A percentile compares a stretch with the other conserved stretches of the same genome.
phyloP scores from a whole-genome alignment of 2,329 filamentous ascomycete genomes.

The Colletotrichum higginsianum region DNA sequence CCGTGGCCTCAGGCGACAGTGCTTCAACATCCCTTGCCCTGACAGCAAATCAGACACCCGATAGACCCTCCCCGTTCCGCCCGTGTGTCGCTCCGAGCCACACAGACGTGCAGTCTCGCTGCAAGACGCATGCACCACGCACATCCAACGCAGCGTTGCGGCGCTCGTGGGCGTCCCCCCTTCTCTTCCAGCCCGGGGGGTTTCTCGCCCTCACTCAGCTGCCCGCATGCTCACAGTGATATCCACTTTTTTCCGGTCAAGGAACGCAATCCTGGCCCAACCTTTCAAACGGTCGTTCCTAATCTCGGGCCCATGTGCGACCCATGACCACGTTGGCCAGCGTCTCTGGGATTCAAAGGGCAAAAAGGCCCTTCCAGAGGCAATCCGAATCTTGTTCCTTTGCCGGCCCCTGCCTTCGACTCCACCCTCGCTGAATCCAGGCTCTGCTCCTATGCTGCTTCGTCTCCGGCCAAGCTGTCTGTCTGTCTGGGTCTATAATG shows the following conservation, averaged over 20 bases:
- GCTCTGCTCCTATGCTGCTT: constrained; percentile 25
- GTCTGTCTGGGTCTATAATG: background rate
- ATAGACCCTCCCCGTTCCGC: constrained; percentile 32
- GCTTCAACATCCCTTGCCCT: constrained; percentile 26
- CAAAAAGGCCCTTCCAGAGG: constrained; percentile 18
- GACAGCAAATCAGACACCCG: constrained; percentile 32
- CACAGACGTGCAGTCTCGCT: constrained; percentile 34
- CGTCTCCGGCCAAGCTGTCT: constrained; percentile 15
- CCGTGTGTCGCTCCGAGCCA: constrained; percentile 41
- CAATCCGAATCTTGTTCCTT: constrained; percentile 32
- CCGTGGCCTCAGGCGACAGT: constrained; percentile 37
- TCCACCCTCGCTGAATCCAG: constrained; percentile 31
- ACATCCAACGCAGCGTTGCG: constrained; percentile 40
- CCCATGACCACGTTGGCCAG: constrained; percentile 42
- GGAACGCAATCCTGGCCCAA: constrained; percentile 24
- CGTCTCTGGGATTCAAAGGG: constrained; percentile 33
- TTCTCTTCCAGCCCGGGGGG: constrained; percentile 9
- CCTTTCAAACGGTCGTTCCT: constrained; percentile 42
- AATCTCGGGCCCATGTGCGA: constrained; percentile 42
- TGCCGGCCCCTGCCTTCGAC: constrained; percentile 10
- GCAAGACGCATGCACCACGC: constrained; percentile 31
- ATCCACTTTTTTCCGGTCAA: constrained; percentile 17
- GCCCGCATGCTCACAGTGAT: background rate
- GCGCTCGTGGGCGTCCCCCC: background rate
- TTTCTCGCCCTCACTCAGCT: constrained; percentile 21